Evolutionary conservation across 352 stramenopile genomes (phyloP).

Genomic region (Globisporangium iwayamae): DNA sequence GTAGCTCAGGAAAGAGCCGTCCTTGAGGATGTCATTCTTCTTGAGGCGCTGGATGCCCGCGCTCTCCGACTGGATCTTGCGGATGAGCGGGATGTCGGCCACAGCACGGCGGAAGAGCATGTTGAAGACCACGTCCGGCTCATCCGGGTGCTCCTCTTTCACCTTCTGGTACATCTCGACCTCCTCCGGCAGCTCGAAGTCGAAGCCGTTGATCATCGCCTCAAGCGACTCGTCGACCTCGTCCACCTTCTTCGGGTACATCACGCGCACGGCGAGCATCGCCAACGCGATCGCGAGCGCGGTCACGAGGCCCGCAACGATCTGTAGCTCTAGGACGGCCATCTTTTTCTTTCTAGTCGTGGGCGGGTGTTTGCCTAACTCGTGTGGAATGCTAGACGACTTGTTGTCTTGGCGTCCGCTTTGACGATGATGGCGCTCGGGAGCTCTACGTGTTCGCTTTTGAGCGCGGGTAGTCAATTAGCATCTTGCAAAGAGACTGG

Average conservation of each 20-base stretch:
- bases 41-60: slow-evolving; percentile 81
- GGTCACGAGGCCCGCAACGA: slow-evolving; percentile 62
- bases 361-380: too few species aligned
- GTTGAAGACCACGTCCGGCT: slow-evolving; percentile 73
- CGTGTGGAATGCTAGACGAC: background rate
- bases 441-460: slow-evolving; percentile 16
- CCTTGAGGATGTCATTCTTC: slow-evolving; percentile 88
- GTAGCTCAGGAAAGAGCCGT: slow-evolving; percentile 85
- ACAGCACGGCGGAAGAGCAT: slow-evolving; percentile 81
- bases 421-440: background rate
- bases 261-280: slow-evolving; percentile 57
- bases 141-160: slow-evolving; percentile 58
- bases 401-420: slow-evolving; percentile 4
- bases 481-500: background rate
- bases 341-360: slow-evolving; percentile 16
- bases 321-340: slow-evolving; percentile 69
- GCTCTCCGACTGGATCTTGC: slow-evolving; percentile 86
- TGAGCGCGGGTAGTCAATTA: slow-evolving; percentile 5
- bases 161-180: slow-evolving; percentile 74
- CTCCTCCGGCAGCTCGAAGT: slow-evolving; percentile 81
- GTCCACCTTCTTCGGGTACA: slow-evolving; percentile 66
- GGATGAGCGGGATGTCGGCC: slow-evolving; percentile 81
- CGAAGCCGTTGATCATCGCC: slow-evolving; percentile 88
- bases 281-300: slow-evolving; percentile 54
- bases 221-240: slow-evolving; percentile 78